Evolutionary conservation across 352 stramenopile genomes (phyloP).

Genomic region (Pythium insidiosum): DNA sequence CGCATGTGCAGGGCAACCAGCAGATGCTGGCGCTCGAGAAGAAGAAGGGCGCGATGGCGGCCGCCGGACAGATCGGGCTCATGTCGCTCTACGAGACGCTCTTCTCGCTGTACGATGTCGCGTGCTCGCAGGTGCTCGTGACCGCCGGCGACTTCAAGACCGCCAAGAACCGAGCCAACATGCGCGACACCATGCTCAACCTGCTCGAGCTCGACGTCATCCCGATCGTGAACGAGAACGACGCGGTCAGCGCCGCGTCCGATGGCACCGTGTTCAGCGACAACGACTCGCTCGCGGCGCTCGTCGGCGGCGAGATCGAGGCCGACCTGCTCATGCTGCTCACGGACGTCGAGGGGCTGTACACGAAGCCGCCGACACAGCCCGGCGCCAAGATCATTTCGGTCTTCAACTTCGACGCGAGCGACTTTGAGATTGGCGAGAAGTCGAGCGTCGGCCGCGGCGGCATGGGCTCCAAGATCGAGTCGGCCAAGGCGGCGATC

Average conservation of each 20-base stretch:
- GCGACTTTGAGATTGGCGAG: slow-evolving; percentile 64
- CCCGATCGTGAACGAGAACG: slow-evolving; percentile 99
- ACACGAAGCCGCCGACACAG: slow-evolving; percentile 80
- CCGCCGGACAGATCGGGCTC: slow-evolving; percentile 95
- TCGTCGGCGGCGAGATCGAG: slow-evolving; percentile 86
- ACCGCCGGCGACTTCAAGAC: slow-evolving; percentile 81
- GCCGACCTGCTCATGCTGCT: slow-evolving; percentile 94
- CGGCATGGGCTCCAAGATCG: slow-evolving; percentile 95
- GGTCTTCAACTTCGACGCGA: slow-evolving; percentile 50
- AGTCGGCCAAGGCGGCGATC: slow-evolving; percentile 85
- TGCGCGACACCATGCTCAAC: slow-evolving; percentile 85
- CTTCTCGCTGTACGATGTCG: slow-evolving; percentile 93
- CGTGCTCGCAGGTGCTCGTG: slow-evolving; percentile 89
- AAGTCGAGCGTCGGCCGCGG: slow-evolving; percentile 85
- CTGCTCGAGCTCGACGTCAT: slow-evolving; percentile 95
- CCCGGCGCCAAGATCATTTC: slow-evolving; percentile 76
- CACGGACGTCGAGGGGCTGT: slow-evolving; percentile 97
- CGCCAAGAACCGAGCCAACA: slow-evolving; percentile 74
- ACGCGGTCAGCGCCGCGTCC: slow-evolving; percentile 87
- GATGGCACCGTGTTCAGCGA: slow-evolving; percentile 91
- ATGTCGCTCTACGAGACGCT: slow-evolving; percentile 98
- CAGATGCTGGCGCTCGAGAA: slow-evolving; percentile 87
- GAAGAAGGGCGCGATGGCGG: slow-evolving; percentile 82
- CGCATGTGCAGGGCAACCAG: slow-evolving; percentile 84
- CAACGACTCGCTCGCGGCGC: slow-evolving; percentile 91